Conservation (phyloP, 768 basidiomycete species). For the Podaxis mareebaensis region DNA sequence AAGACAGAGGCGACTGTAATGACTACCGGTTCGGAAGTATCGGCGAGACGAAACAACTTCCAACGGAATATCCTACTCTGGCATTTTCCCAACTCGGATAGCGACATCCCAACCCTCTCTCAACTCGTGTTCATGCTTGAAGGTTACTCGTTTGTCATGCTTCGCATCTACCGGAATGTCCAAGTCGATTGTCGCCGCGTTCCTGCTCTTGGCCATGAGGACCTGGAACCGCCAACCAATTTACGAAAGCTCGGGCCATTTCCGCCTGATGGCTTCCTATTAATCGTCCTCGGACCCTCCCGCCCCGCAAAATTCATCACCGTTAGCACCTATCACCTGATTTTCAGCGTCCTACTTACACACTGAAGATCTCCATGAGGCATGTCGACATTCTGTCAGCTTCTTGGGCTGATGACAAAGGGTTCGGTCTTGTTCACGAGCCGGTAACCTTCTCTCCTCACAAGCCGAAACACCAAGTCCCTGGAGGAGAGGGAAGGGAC, state of each 20-base stretch:
- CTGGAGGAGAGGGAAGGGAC: not conserved
- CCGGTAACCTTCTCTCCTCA: not conserved
- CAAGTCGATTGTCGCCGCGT: not conserved
- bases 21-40: not conserved
- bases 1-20: too few species aligned
- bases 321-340: not conserved
- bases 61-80: not conserved
- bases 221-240: not conserved
- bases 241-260: conserved; percentile 8
- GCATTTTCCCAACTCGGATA: conserved; percentile 6
- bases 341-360: not conserved
- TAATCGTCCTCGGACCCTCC: not conserved
- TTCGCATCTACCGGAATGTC: not conserved
- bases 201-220: conserved; percentile 1
- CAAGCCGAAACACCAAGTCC: not conserved
- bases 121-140: not conserved
- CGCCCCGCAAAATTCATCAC: not conserved
- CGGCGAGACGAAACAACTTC: not conserved
- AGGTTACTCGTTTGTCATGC: not conserved
- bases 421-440: not conserved
- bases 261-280: conserved; percentile 5
- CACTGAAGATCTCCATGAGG: not conserved
- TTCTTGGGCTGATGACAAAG: not conserved
- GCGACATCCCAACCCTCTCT: not conserved
- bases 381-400: not conserved